Conservation (phyloP, 768 basidiomycete genomes). For the Aureoboletus auriporus region DNA sequence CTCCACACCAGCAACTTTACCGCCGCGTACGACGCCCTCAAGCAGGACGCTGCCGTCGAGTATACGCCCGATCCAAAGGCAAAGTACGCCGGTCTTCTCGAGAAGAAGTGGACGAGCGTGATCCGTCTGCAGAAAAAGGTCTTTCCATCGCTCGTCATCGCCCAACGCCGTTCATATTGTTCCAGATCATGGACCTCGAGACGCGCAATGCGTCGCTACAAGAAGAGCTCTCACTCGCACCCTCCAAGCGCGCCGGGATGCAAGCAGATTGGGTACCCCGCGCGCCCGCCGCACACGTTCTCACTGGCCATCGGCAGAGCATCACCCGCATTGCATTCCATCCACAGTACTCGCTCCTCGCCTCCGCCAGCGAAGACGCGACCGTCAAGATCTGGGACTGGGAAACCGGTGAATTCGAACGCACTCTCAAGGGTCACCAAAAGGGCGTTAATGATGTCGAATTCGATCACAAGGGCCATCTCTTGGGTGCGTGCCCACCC, state of each 20-base stretch:
- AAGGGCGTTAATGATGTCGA: slow-evolving; percentile 84
- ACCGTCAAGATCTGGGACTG: slow-evolving; percentile 95
- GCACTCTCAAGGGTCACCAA: slow-evolving; percentile 90
- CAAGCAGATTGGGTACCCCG: slow-evolving; percentile 88
- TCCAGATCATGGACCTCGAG: slow-evolving; percentile 93
- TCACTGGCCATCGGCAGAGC: slow-evolving; percentile 71
- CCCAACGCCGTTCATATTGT: slow-evolving; percentile 3
- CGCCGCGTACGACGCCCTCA: slow-evolving; percentile 58
- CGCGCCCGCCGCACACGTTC: slow-evolving; percentile 75
- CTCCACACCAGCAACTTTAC: slow-evolving; percentile 62
- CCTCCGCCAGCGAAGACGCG: slow-evolving; percentile 84
- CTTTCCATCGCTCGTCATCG: slow-evolving; percentile 6
- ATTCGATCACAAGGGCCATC: slow-evolving; percentile 81
- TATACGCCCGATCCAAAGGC: slow-evolving; percentile 84
- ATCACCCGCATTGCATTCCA: slow-evolving; percentile 83
- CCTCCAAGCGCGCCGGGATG: slow-evolving; percentile 49
- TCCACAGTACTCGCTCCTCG: slow-evolving; percentile 77
- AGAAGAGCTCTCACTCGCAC: slow-evolving; percentile 58
- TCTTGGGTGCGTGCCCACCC: slow-evolving; percentile 56
- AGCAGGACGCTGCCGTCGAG: slow-evolving; percentile 50
- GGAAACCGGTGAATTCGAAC: slow-evolving; percentile 92
- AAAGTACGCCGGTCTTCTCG: slow-evolving; percentile 80
- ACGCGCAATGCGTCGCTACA: slow-evolving; percentile 74
- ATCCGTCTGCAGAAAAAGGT: slow-evolving; percentile 96
- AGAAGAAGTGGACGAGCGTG: slow-evolving; percentile 98